A percentile compares a stretch with the other conserved stretches of the same genome.
Evolutionary conservation across 176 grass and related monocot species (phyloP).

Genomic region (Cenchrus fungigraminus): DNA sequence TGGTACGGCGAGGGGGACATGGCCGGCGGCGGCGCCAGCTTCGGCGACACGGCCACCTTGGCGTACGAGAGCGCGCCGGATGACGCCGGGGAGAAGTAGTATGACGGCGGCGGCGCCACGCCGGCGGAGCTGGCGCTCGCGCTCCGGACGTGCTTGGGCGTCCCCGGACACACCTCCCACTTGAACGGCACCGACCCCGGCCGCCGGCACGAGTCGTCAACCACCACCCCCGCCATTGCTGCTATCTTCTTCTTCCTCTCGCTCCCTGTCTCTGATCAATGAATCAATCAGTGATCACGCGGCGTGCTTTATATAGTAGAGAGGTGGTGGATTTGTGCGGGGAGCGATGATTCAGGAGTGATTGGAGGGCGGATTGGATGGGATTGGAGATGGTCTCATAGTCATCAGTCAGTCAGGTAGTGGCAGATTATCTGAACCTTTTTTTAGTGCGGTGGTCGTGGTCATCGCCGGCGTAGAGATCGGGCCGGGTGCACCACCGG

Average conservation of each 20-base stretch:
- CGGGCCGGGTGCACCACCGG: not conserved
- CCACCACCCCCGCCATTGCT: not conserved
- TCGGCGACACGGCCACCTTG: slow-evolving; percentile 36
- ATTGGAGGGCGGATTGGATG: slow-evolving; percentile 51
- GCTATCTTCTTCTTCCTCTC: not conserved
- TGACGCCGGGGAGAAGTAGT: not conserved
- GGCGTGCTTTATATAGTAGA: not conserved
- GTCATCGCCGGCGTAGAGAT: not conserved
- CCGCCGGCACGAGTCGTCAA: slow-evolving; percentile 73
- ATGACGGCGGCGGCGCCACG: not conserved
- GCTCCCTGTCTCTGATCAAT: not conserved
- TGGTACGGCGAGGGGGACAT: slow-evolving; percentile 50
- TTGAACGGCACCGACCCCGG: slow-evolving; percentile 82
- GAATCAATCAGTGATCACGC: no score
- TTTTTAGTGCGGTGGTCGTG: slow-evolving; percentile 29
- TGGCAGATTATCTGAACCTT: slow-evolving; percentile 15
- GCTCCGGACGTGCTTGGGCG: slow-evolving; percentile 57
- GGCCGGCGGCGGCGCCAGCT: slow-evolving; percentile 64
- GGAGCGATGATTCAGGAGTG: slow-evolving; percentile 49
- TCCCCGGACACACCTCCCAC: slow-evolving; percentile 86
- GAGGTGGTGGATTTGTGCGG: not conserved
- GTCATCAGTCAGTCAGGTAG: not conserved
- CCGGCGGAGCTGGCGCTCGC: slow-evolving; percentile 25
- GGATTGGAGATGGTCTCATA: not conserved
- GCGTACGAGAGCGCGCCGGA: rapidly evolving